These are phyloP conservation scores for Epichloe aotearoae DNA, from an alignment of 2,329 filamentous ascomycete genomes.

Conservation along the genomic window DNA sequence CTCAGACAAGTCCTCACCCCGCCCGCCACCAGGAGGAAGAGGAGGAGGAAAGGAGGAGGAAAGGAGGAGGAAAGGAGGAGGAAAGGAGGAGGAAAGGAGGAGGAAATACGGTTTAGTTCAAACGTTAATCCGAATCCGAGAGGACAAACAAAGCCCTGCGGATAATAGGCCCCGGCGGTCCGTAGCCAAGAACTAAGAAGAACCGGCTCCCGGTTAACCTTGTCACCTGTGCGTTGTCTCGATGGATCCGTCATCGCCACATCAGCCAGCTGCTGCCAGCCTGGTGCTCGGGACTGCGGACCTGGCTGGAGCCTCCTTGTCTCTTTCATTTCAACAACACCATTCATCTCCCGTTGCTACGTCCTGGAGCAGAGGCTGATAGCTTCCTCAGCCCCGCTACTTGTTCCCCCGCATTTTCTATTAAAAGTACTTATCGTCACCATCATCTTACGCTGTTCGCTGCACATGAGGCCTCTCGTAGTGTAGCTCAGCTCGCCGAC, in stretches of 20 bases:
- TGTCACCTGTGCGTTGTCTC: no score
- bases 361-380: not conserved
- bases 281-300: not conserved
- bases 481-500: not conserved
- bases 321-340: not conserved
- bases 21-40: no score
- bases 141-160: no score
- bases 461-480: not conserved
- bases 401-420: not conserved
- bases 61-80: no score
- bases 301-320: not conserved
- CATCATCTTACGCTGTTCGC: not conserved
- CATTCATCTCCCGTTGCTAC: not conserved
- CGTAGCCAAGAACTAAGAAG: no score
- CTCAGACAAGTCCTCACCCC: no score
- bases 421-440: not conserved
- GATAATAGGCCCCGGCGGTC: no score
- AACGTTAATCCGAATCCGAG: no score
- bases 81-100: no score
- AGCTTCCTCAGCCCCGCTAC: not conserved
- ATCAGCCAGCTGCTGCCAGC: not conserved
- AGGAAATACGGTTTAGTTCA: no score
- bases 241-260: not conserved
- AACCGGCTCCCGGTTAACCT: no score
- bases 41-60: no score